Conservation (phyloP, 2,329 filamentous ascomycete genomes). For the Penicillium sp. region DNA sequence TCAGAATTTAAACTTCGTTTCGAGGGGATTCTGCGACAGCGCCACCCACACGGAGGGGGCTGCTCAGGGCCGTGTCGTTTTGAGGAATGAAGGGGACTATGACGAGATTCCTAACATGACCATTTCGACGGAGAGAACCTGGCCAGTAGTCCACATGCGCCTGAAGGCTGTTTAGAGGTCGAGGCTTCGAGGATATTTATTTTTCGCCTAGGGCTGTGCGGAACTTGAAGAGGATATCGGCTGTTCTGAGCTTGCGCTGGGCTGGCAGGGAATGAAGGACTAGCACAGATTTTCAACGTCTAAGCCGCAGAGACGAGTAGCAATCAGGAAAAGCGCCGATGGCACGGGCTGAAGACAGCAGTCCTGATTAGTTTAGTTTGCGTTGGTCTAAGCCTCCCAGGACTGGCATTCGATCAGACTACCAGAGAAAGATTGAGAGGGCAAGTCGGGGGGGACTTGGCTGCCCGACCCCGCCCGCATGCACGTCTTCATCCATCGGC, state of each 20-base stretch:
- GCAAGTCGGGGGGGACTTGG: background rate
- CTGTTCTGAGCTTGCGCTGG: background rate
- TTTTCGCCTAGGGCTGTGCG: background rate
- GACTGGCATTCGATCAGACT: background rate
- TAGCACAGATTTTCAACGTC: background rate
- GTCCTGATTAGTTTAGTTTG: slow-evolving; percentile 10
- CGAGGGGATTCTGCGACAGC: background rate
- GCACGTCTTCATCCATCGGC: no score
- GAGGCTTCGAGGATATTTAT: background rate
- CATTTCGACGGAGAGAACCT: background rate
- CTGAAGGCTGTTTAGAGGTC: background rate
- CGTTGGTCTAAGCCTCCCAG: background rate
- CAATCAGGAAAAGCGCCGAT: slow-evolving; percentile 3
- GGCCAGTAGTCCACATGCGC: background rate
- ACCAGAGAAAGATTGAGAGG: background rate
- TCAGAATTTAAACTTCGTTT: slow-evolving; percentile 2
- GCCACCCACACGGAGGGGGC: slow-evolving; percentile 5
- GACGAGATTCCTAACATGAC: background rate
- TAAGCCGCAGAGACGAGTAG: slow-evolving; percentile 4
- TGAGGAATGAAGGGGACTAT: slow-evolving; percentile 3
- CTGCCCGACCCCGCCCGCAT: background rate
- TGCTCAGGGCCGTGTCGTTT: background rate
- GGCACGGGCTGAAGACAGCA: slow-evolving; percentile 6
- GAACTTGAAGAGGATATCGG: no score
- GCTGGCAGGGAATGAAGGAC: background rate